Evolutionary conservation across 2,329 filamentous ascomycete genomes (phyloP).

Genomic region (Curvularia sp.): DNA sequence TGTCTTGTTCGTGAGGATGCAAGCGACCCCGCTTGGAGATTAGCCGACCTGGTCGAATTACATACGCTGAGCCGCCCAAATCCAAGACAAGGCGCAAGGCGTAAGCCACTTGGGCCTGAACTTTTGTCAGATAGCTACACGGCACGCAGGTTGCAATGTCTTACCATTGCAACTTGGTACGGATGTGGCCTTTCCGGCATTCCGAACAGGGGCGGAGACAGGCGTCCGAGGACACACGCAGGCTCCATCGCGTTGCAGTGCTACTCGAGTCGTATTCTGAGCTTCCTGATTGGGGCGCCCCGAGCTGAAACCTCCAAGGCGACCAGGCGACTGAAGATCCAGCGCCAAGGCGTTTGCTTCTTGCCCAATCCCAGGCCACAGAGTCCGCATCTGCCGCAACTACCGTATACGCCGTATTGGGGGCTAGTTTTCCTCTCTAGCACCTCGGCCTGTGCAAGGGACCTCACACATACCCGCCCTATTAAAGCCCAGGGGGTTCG

Average conservation of each 20-base stretch:
- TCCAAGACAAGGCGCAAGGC: no score
- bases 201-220: no score
- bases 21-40: no score
- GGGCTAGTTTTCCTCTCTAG: neutral
- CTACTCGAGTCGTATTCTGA: neutral
- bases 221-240: neutral
- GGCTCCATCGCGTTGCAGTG: neutral
- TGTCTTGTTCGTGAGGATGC: no score
- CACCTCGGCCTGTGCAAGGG: neutral
- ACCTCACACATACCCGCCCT: neutral
- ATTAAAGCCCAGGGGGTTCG: neutral
- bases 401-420: neutral
- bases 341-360: neutral
- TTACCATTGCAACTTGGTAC: no score
- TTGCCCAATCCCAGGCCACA: slow-evolving; percentile 4
- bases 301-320: neutral
- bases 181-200: no score
- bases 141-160: no score
- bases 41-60: no score
- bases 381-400: slow-evolving; percentile 8
- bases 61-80: no score
- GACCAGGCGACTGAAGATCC: neutral
- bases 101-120: no score
- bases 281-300: neutral
- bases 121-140: no score